Percentiles rank a stretch among this genome's conserved stretches.
Evolutionary conservation across 805 yeast genomes (phyloP).

Genomic region (Hanseniaspora pseudoguilliermondii): DNA sequence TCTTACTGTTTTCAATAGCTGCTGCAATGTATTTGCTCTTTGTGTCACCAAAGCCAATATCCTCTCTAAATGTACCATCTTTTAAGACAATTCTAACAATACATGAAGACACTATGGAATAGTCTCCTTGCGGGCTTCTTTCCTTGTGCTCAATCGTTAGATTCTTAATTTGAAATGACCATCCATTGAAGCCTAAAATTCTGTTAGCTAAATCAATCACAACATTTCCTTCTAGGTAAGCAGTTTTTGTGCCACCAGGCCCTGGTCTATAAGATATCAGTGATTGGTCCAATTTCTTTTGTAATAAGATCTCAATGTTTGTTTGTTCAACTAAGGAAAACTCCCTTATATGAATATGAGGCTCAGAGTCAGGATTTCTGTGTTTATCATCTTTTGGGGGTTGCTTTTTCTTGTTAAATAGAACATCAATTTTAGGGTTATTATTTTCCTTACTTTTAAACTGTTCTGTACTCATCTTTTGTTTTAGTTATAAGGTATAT

Average conservation of each 20-base stretch:
- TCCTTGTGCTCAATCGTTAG: constrained; percentile 62
- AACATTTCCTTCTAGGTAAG: constrained; percentile 75
- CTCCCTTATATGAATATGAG: constrained; percentile 10
- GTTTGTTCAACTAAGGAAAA: constrained; percentile 8
- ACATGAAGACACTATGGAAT: constrained; percentile 56
- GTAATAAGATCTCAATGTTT: background rate
- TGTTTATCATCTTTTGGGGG: background rate
- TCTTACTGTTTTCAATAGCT: constrained; percentile 74
- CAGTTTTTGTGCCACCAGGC: constrained; percentile 55
- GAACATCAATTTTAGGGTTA: background rate
- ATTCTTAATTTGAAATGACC: constrained; percentile 60
- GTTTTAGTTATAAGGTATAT: background rate
- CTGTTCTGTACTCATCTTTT: background rate
- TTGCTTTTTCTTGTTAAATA: background rate
- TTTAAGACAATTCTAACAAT: constrained; percentile 59
- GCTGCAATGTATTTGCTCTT: constrained; percentile 59
- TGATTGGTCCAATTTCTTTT: constrained; percentile 55
- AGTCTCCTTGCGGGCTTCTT: constrained; percentile 39
- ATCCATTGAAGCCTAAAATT: constrained; percentile 72
- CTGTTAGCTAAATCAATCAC: constrained; percentile 69
- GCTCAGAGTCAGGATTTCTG: background rate
- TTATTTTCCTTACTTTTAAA: background rate
- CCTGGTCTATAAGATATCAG: constrained; percentile 65
- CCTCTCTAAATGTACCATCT: constrained; percentile 72
- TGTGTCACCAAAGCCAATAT: constrained; percentile 72